phyloP scores from a whole-genome alignment of 305 asterid species.

The Fraxinus floribunda region DNA sequence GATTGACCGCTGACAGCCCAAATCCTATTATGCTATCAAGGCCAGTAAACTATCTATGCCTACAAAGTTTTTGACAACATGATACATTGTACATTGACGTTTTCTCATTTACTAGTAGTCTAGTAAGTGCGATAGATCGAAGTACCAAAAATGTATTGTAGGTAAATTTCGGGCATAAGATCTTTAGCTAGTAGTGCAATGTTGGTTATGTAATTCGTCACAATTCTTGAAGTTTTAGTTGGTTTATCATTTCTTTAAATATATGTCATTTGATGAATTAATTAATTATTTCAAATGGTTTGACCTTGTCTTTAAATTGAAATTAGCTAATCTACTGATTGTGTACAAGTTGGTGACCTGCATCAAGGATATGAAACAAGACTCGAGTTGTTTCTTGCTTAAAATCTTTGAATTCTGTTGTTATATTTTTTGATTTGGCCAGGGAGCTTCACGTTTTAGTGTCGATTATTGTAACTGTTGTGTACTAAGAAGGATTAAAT shows the following conservation, averaged over 20 bases:
- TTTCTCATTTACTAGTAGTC: background rate
- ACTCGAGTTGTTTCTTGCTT: background rate
- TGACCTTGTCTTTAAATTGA: background rate
- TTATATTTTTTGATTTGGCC: background rate
- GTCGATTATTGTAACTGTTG: background rate
- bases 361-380: background rate
- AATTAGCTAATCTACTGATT: background rate
- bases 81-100: background rate
- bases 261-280: background rate
- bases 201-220: background rate
- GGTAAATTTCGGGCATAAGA: background rate
- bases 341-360: background rate
- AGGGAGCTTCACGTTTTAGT: background rate
- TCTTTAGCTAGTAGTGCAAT: background rate
- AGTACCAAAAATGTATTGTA: too few relatives aligned
- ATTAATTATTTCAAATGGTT: too few relatives aligned
- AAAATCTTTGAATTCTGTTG: background rate
- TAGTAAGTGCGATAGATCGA: background rate
- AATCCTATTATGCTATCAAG: background rate
- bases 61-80: background rate
- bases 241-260: background rate
- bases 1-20: background rate
- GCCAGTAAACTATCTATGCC: background rate
- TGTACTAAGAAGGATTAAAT: background rate
- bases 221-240: background rate